phyloP scores from a whole-genome alignment of 257 asterid genomes.

The Nicotiana paniculata region DNA sequence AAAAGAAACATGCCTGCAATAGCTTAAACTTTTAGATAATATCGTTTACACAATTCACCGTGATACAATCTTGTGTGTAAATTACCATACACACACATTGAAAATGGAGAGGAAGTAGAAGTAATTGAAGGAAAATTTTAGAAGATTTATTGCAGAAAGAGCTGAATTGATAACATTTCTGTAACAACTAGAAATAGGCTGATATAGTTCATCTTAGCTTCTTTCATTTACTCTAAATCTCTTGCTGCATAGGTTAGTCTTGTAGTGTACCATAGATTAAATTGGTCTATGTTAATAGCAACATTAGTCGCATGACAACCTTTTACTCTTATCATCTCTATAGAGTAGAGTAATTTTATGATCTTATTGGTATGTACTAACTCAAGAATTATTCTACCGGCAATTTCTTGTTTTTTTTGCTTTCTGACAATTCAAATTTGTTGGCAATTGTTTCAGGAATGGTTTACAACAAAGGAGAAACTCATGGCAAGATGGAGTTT shows the following conservation, averaged over 20 bases:
- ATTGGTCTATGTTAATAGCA: neutral
- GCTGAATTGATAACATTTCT: neutral
- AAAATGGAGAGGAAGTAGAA: neutral
- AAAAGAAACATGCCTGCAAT: neutral
- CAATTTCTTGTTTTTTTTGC: neutral
- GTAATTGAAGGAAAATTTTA: neutral
- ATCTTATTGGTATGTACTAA: neutral
- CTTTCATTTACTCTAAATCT: neutral
- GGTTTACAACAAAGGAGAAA: slow-evolving; percentile 93
- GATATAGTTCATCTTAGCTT: neutral
- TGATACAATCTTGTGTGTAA: neutral
- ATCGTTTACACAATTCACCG: neutral
- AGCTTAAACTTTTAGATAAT: neutral
- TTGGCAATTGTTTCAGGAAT: slow-evolving; percentile 40
- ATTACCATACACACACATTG: neutral
- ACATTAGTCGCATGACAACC: neutral
- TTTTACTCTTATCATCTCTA: neutral
- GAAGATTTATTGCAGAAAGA: neutral
- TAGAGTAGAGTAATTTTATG: neutral
- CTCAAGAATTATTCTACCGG: neutral
- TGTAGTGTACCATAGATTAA: neutral
- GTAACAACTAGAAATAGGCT: neutral
- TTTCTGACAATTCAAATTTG: neutral
- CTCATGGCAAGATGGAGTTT: slow-evolving; percentile 89
- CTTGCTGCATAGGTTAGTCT: neutral